Percentiles rank a stretch among this genome's conserved stretches.
phyloP scores from a whole-genome alignment of 2,329 filamentous ascomycete genomes.

The Exophiala xenobiotica region DNA sequence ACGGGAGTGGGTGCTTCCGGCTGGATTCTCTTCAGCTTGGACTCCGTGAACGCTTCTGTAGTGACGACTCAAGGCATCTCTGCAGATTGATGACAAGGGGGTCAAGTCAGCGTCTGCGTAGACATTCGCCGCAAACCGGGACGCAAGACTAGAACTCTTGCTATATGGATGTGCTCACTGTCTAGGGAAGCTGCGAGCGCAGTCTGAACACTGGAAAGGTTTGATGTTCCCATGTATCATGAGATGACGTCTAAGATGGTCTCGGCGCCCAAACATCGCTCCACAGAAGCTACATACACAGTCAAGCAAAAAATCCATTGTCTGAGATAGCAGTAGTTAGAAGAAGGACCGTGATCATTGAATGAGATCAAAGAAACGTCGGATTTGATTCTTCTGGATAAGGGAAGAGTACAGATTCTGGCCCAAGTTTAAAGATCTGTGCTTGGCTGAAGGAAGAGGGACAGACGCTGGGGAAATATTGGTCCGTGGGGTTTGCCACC shows the following conservation, averaged over 20 bases:
- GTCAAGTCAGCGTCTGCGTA: not conserved
- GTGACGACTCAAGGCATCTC: slow-evolving; percentile 1
- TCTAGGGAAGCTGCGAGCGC: slow-evolving; percentile 1
- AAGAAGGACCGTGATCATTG: not conserved
- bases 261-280: slow-evolving; percentile 3
- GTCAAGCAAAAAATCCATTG: slow-evolving; percentile 4
- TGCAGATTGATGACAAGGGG: not conserved
- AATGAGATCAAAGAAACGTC: no score
- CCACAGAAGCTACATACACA: slow-evolving; percentile 3
- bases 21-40: not conserved
- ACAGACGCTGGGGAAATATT: no score
- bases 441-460: no score
- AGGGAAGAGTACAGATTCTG: no score
- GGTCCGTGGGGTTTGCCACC: no score
- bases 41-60: slow-evolving; percentile 1
- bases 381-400: no score
- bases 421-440: no score
- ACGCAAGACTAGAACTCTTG: not conserved
- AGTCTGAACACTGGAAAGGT: not conserved
- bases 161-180: slow-evolving; percentile 2
- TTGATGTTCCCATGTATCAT: slow-evolving; percentile 3
- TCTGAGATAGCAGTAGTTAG: not conserved
- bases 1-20: not conserved
- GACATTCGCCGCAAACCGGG: not conserved
- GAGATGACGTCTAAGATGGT: slow-evolving; percentile 4